Evolutionary conservation across 78 protist genomes (phyloP).

Genomic region (Dictyostelium citrinum): DNA sequence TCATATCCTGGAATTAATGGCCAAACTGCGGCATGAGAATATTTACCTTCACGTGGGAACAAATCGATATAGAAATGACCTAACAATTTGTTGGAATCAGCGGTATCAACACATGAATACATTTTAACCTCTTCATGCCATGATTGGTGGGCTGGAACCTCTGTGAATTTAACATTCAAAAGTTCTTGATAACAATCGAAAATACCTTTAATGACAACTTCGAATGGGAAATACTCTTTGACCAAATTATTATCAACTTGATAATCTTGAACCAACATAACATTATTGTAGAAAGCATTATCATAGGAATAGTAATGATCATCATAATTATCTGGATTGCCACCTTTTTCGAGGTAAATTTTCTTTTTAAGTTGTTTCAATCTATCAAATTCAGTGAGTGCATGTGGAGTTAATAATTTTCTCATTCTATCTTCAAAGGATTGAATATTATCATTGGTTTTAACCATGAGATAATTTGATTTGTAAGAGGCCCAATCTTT

Average conservation of each 20-base stretch:
- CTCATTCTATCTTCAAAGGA: conserved; percentile 27
- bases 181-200: conserved; percentile 64
- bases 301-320: conserved; percentile 70
- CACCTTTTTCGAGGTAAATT: conserved; percentile 15
- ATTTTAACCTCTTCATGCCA: conserved; percentile 74
- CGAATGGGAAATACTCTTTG: conserved; percentile 76
- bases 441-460: conserved; percentile 5
- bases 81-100: background rate
- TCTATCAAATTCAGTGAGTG: background rate
- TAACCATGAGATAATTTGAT: conserved; percentile 58
- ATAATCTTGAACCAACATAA: conserved; percentile 42
- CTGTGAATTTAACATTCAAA: conserved; percentile 32
- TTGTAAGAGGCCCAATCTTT: conserved; percentile 29
- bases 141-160: background rate
- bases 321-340: background rate
- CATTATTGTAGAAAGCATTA: conserved; percentile 23
- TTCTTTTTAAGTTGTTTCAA: conserved; percentile 25
- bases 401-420: conserved; percentile 24
- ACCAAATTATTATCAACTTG: conserved; percentile 67
- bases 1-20: conserved; percentile 11
- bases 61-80: conserved; percentile 87
- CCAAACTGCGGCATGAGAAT: conserved; percentile 76
- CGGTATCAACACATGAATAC: conserved; percentile 8
- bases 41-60: conserved; percentile 88
- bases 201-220: conserved; percentile 59